These are phyloP conservation scores for Kwoniella pini DNA, from an alignment of 768 basidiomycete species.

Conservation along the genomic window DNA sequence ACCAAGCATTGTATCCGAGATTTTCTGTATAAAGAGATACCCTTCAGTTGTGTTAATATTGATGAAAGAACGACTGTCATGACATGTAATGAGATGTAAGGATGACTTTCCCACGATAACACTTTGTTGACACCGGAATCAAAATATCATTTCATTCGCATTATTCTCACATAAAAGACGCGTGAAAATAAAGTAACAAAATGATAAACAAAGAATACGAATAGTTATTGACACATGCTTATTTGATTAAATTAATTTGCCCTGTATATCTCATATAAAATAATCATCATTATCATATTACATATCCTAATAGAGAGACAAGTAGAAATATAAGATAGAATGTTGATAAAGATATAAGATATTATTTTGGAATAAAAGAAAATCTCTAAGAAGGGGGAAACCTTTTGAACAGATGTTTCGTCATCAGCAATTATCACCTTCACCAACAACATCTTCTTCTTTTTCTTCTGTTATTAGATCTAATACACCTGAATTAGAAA, in stretches of 20 bases:
- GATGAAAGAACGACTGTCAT: too few relatives aligned
- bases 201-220: neutral
- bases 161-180: neutral
- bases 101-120: too few relatives aligned
- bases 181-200: constrained; percentile 3
- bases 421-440: constrained; percentile 4
- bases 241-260: neutral
- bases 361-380: too few relatives aligned
- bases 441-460: constrained; percentile 14
- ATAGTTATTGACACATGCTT: neutral
- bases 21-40: too few relatives aligned
- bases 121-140: constrained; percentile 7
- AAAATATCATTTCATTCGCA: too few relatives aligned
- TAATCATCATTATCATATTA: neutral
- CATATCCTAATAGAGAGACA: neutral
- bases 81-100: neutral
- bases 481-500: constrained; percentile 15
- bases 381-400: too few relatives aligned
- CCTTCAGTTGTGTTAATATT: neutral
- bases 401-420: constrained; percentile 1
- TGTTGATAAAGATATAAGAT: constrained; percentile 2
- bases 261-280: too few relatives aligned
- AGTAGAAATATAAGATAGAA: neutral
- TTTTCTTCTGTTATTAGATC: too few relatives aligned
- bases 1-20: constrained; percentile 11